These are phyloP conservation scores for Aspergillus sergii DNA, from an alignment of 2,329 filamentous ascomycete species.

Conservation along the genomic window DNA sequence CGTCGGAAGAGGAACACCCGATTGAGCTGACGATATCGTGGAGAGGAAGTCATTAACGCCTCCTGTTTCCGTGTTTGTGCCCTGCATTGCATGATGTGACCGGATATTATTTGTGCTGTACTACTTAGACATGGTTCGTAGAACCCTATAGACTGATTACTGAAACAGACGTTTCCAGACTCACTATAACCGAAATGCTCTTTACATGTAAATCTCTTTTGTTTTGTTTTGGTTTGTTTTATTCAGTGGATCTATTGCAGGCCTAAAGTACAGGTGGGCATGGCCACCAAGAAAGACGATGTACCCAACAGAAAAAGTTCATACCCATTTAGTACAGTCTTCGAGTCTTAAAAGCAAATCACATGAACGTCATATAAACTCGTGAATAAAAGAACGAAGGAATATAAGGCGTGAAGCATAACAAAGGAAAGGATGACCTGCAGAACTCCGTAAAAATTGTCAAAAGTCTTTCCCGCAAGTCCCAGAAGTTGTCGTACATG, in stretches of 20 bases:
- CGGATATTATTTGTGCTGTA: neutral
- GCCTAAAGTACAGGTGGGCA: conserved; percentile 15
- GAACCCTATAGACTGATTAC: neutral
- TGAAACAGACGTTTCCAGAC: neutral
- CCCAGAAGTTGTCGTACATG: conserved; percentile 22
- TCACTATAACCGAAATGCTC: neutral
- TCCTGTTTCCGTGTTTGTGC: neutral
- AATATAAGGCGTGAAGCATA: conserved; percentile 13
- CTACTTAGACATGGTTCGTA: neutral
- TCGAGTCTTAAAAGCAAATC: conserved; percentile 18
- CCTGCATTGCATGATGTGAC: neutral
- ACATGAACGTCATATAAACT: conserved; percentile 18
- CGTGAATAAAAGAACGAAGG: conserved; percentile 12
- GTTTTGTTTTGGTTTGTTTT: neutral
- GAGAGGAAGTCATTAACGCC: conserved; percentile 17
- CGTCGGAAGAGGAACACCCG: conserved; percentile 33
- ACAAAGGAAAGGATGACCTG: conserved; percentile 24
- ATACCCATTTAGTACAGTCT: conserved; percentile 15
- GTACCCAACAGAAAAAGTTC: conserved; percentile 9
- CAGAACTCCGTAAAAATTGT: conserved; percentile 20
- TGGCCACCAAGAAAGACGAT: conserved; percentile 11
- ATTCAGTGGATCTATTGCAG: conserved; percentile 16
- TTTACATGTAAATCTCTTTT: neutral
- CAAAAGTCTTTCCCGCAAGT: conserved; percentile 16
- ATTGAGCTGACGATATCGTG: conserved; percentile 39